Evolutionary conservation across 352 stramenopile species (phyloP).

Genomic region (Pelagophyceae sp.): DNA sequence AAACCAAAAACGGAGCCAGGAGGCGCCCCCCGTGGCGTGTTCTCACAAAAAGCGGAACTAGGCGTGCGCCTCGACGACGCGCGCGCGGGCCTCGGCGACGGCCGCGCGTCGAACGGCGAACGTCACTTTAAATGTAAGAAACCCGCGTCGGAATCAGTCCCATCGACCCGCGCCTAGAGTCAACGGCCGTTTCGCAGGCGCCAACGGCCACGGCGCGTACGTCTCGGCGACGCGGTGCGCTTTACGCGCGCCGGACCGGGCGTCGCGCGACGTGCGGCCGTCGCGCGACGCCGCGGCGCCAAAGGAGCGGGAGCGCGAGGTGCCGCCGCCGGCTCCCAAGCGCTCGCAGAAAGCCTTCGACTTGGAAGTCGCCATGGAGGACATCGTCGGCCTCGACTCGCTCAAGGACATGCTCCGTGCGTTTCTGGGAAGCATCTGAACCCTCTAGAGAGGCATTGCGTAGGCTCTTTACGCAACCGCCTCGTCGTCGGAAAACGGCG

Average conservation of each 20-base stretch:
- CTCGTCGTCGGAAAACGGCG: slow-evolving; percentile 11
- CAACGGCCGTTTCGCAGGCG: slow-evolving; percentile 1
- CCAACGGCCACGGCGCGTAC: not conserved
- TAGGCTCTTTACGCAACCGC: not conserved
- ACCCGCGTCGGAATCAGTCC: not conserved
- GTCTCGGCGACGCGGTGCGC: not conserved
- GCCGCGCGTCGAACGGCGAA: not conserved
- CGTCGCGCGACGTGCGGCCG: not conserved
- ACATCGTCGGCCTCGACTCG: not conserved
- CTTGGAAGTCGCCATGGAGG: not conserved
- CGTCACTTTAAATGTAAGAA: not conserved
- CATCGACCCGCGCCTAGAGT: not conserved
- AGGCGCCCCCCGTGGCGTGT: too few species aligned
- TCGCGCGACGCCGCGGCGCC: not conserved
- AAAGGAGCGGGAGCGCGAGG: not conserved
- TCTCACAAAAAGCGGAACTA: too few species aligned
- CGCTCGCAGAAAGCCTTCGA: not conserved
- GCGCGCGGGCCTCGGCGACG: not conserved
- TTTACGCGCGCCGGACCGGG: not conserved
- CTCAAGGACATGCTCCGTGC: slow-evolving; percentile 7
- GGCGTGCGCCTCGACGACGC: not conserved
- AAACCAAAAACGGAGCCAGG: too few species aligned
- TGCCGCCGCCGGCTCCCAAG: not conserved
- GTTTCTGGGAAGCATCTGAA: too few species aligned
- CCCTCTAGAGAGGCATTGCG: too few species aligned